Conservation (phyloP, 2,329 filamentous ascomycete genomes). For the Keithomyces neogunnii region DNA sequence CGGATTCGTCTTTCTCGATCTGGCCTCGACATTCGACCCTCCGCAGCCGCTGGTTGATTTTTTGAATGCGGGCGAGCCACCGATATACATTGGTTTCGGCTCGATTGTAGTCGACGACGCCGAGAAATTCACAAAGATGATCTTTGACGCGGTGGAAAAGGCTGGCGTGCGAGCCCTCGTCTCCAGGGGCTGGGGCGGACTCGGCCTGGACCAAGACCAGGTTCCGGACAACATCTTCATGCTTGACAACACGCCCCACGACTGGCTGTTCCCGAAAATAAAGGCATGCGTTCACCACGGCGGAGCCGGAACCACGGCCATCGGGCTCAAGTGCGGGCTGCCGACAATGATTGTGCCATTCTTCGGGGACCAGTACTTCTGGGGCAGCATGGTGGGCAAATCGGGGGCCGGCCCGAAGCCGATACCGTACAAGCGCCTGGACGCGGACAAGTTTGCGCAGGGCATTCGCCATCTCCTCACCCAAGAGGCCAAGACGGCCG, state of each 20-base stretch:
- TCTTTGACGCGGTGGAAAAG: conserved; percentile 58
- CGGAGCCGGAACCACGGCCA: conserved; percentile 69
- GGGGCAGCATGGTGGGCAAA: conserved; percentile 60
- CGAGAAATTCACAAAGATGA: conserved; percentile 58
- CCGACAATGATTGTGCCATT: conserved; percentile 73
- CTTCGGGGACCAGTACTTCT: conserved; percentile 73
- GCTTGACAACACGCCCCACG: conserved; percentile 66
- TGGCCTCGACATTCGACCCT: background rate
- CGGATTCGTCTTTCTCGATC: background rate
- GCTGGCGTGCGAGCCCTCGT: conserved; percentile 64
- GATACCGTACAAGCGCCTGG: conserved; percentile 60
- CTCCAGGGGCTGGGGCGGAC: conserved; percentile 66
- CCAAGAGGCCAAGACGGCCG: conserved; percentile 49
- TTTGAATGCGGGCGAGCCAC: background rate
- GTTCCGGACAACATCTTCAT: conserved; percentile 58
- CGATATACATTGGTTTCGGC: conserved; percentile 33
- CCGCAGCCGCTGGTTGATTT: background rate
- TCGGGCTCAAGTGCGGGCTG: conserved; percentile 59
- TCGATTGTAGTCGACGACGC: conserved; percentile 69
- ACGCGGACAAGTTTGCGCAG: conserved; percentile 54
- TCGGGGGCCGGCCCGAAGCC: conserved; percentile 57
- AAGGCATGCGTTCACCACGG: conserved; percentile 63
- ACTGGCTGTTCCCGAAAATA: conserved; percentile 66
- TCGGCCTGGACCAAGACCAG: conserved; percentile 42
- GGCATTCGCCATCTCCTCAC: conserved; percentile 62